Percentiles rank a stretch among this genome's conserved stretches.
Conservation (phyloP, 805 yeast species). For the Metschnikowia henanensis region DNA sequence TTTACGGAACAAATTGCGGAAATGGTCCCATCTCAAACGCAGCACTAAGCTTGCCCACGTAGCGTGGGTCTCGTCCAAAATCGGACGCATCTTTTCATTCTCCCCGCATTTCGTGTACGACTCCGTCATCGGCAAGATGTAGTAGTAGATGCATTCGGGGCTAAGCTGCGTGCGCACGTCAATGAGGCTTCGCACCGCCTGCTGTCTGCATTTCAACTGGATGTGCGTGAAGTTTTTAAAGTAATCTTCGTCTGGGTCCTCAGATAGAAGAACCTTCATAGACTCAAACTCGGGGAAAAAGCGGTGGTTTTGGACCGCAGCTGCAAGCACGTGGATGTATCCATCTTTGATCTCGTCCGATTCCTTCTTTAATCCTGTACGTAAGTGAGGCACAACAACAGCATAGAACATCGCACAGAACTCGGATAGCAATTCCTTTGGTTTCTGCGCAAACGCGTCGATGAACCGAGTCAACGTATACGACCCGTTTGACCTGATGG, state of each 20-base stretch:
- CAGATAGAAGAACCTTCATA: conserved; percentile 58
- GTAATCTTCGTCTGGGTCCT: conserved; percentile 83
- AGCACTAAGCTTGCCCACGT: conserved; percentile 60
- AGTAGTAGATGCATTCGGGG: conserved; percentile 68
- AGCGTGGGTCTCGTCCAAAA: conserved; percentile 48
- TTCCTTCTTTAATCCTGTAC: conserved; percentile 60
- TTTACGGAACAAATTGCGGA: conserved; percentile 68
- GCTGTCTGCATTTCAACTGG: conserved; percentile 81
- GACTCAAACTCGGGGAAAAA: conserved; percentile 56
- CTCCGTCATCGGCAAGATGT: conserved; percentile 82
- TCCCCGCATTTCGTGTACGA: conserved; percentile 66
- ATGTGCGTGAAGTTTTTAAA: conserved; percentile 77
- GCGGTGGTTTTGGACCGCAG: conserved; percentile 51
- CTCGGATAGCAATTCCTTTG: conserved; percentile 24
- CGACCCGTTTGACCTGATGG: conserved; percentile 76
- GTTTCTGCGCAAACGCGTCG: conserved; percentile 47
- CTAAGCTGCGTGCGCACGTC: conserved; percentile 48
- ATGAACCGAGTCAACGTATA: conserved; percentile 61
- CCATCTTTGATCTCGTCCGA: conserved; percentile 69
- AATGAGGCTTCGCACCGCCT: conserved; percentile 70
- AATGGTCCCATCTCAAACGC: conserved; percentile 76
- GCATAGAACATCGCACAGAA: conserved; percentile 47
- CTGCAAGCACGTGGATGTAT: conserved; percentile 63
- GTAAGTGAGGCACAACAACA: conserved; percentile 62
- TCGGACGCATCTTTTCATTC: not conserved